phyloP scores from a whole-genome alignment of 2,329 filamentous ascomycete species.

The Myriosclerotinia duriaeana region DNA sequence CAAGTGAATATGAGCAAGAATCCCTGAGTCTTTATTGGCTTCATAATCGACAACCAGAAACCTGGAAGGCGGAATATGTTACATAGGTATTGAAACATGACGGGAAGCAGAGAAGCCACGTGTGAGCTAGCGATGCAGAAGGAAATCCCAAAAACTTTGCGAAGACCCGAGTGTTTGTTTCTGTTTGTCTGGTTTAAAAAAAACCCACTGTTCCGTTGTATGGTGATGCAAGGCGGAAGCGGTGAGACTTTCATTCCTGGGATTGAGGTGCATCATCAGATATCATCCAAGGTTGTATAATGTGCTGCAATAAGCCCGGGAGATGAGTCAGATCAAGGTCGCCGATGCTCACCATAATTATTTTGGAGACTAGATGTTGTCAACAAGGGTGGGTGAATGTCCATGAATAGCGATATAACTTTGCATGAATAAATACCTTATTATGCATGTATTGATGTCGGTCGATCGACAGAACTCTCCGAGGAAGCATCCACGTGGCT shows the following conservation, averaged over 20 bases:
- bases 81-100: not conserved
- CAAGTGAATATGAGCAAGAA: not conserved
- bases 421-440: conserved; percentile 4
- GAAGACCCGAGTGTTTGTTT: conserved; percentile 1
- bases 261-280: not conserved
- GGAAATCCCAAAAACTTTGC: not conserved
- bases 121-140: conserved; percentile 4
- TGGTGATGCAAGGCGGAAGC: not conserved
- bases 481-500: conserved; percentile 1
- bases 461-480: not conserved
- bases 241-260: not conserved
- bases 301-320: not conserved
- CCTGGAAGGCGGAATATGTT: not conserved
- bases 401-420: not conserved
- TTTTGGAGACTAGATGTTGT: not conserved
- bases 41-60: not conserved
- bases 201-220: not conserved
- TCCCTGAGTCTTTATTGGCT: no score
- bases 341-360: not conserved
- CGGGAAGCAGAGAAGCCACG: not conserved
- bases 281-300: not conserved
- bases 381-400: not conserved
- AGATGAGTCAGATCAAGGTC: conserved; percentile 17
- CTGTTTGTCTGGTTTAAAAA: not conserved
- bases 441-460: not conserved